Evolutionary conservation across 2,329 filamentous ascomycete species (phyloP).

Genomic region (Aspergillus sp.): DNA sequence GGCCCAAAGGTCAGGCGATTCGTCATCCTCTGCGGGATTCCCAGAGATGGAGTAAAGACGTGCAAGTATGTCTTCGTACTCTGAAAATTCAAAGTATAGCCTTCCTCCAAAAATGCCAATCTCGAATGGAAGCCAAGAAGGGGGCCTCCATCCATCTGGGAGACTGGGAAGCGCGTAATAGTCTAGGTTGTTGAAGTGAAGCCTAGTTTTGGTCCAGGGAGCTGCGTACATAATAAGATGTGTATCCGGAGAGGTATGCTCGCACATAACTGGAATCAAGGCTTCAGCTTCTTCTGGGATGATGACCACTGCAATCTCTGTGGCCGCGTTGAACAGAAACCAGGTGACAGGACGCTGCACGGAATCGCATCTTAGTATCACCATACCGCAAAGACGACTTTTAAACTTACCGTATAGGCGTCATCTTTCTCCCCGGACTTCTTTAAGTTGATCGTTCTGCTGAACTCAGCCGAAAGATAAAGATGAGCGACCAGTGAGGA

Average conservation of each 20-base stretch:
- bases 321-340: constrained; percentile 60
- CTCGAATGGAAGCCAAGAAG: constrained; percentile 61
- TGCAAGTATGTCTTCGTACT: constrained; percentile 24
- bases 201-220: constrained; percentile 64
- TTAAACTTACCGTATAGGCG: constrained; percentile 17
- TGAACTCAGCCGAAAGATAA: constrained; percentile 22
- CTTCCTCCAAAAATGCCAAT: constrained; percentile 65
- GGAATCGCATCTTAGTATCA: neutral
- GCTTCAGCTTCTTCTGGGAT: constrained; percentile 67
- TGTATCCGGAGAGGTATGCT: constrained; percentile 23
- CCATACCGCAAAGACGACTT: neutral
- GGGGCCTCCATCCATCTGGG: constrained; percentile 46
- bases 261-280: constrained; percentile 54
- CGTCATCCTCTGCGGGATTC: neutral
- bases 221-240: constrained; percentile 63
- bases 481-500: constrained; percentile 10
- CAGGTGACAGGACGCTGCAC: constrained; percentile 55
- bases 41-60: neutral
- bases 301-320: constrained; percentile 59
- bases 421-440: constrained; percentile 5
- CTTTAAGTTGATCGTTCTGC: constrained; percentile 17
- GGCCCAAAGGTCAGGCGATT: constrained; percentile 12
- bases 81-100: constrained; percentile 53
- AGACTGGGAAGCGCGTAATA: constrained; percentile 60
- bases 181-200: constrained; percentile 59